Conservation (phyloP, 768 basidiomycete genomes). For the Hemileccinum impolitum region DNA sequence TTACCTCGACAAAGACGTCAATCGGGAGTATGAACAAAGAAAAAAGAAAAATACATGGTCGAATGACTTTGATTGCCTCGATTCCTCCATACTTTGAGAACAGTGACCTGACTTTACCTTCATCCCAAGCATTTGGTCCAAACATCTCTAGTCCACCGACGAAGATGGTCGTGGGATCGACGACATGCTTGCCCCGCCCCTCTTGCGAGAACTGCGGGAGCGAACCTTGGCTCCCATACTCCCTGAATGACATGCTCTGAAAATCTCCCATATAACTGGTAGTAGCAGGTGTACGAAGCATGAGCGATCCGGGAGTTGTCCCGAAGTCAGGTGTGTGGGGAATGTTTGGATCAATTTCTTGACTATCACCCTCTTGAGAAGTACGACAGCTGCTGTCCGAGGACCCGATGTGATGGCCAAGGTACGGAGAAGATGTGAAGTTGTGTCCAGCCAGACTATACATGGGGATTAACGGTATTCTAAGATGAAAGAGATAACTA, state of each 20-base stretch:
- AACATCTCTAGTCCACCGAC: constrained; percentile 71
- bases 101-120: constrained; percentile 52
- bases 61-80: constrained; percentile 61
- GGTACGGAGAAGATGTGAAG: constrained; percentile 12
- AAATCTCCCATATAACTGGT: constrained; percentile 34
- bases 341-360: constrained; percentile 37
- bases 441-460: constrained; percentile 12
- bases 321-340: constrained; percentile 45
- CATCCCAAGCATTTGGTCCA: constrained; percentile 66
- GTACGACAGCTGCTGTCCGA: constrained; percentile 16
- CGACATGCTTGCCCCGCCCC: constrained; percentile 34
- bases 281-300: constrained; percentile 49
- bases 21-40: background rate
- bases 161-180: constrained; percentile 70
- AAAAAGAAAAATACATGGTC: constrained; percentile 49
- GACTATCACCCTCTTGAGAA: constrained; percentile 24
- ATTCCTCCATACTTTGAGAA: constrained; percentile 66
- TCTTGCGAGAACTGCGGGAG: constrained; percentile 21
- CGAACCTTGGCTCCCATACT: constrained; percentile 20
- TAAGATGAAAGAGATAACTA: background rate
- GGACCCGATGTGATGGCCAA: constrained; percentile 10
- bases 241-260: constrained; percentile 26
- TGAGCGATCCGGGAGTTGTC: constrained; percentile 43
- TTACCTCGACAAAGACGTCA: constrained; percentile 39
- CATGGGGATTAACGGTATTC: constrained; percentile 5